Percentiles rank a stretch among this genome's conserved stretches.
These are phyloP conservation scores for Coprinopsis cinerea DNA, from an alignment of 768 basidiomycete genomes.

Conservation along the genomic window DNA sequence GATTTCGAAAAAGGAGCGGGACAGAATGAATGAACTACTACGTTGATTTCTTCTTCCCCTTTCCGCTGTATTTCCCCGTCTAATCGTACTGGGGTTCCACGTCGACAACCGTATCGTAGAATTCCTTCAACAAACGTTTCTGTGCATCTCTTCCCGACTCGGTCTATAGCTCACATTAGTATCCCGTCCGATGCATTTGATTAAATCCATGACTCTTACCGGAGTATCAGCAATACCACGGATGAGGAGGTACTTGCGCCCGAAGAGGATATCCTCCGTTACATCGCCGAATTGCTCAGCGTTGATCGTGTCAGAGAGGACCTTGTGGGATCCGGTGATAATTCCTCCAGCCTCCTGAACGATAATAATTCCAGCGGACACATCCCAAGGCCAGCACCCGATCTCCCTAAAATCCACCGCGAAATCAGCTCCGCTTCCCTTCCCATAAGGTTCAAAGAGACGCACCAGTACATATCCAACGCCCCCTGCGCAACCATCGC, in stretches of 20 bases:
- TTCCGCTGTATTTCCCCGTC: background rate
- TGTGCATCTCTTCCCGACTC: slow-evolving; percentile 73
- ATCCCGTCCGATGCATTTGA: background rate
- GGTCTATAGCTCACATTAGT: slow-evolving; percentile 21
- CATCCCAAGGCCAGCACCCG: slow-evolving; percentile 82
- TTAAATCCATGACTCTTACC: slow-evolving; percentile 27
- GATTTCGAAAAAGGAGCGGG: background rate
- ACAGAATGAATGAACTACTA: background rate
- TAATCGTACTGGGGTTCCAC: slow-evolving; percentile 43
- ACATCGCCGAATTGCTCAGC: slow-evolving; percentile 50
- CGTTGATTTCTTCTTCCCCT: background rate
- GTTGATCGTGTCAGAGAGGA: slow-evolving; percentile 32
- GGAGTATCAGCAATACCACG: slow-evolving; percentile 57
- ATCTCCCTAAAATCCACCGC: slow-evolving; percentile 54
- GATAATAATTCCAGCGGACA: slow-evolving; percentile 88
- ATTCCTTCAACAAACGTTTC: slow-evolving; percentile 74
- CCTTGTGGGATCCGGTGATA: slow-evolving; percentile 62
- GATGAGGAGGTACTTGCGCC: slow-evolving; percentile 78
- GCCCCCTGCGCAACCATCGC: slow-evolving; percentile 84
- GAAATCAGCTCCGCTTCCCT: background rate
- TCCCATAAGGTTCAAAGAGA: background rate
- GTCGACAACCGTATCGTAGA: slow-evolving; percentile 79
- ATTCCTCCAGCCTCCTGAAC: slow-evolving; percentile 84
- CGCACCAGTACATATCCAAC: slow-evolving; percentile 82
- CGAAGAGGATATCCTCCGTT: slow-evolving; percentile 63